A percentile compares a stretch with the other conserved stretches of the same genome.
These are phyloP conservation scores for Cystofilobasidium bisporidii DNA, from an alignment of 768 basidiomycete species.

Conservation along the genomic window DNA sequence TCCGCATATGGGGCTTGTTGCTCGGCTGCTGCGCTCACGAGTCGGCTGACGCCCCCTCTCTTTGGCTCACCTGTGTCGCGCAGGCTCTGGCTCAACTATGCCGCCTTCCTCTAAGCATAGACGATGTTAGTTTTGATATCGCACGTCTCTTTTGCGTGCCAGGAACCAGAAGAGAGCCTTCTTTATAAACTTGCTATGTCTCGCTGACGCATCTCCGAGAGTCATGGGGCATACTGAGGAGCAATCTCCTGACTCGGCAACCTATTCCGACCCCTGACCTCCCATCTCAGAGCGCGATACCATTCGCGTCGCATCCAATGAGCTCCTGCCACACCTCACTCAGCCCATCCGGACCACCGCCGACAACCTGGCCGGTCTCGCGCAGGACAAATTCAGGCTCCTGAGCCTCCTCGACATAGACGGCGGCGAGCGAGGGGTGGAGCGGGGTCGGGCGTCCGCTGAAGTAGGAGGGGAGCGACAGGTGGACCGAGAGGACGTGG, in stretches of 20 bases:
- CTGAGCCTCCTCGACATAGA: not conserved
- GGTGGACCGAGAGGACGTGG: slow-evolving; percentile 14
- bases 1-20: too few species aligned
- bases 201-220: too few species aligned
- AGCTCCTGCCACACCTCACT: slow-evolving; percentile 2
- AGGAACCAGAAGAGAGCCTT: too few species aligned
- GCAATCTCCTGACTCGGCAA: too few species aligned
- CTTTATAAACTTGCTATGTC: too few species aligned
- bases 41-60: not conserved
- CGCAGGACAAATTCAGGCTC: slow-evolving; percentile 11
- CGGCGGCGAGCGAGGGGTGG: slow-evolving; percentile 11
- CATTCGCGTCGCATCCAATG: slow-evolving; percentile 10
- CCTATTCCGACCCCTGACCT: too few species aligned
- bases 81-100: slow-evolving; percentile 11
- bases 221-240: too few species aligned
- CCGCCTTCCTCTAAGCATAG: not conserved
- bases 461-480: not conserved
- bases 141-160: too few species aligned
- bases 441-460: not conserved
- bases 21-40: not conserved
- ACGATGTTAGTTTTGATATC: too few species aligned
- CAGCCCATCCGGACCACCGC: slow-evolving; percentile 6
- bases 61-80: not conserved
- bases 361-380: slow-evolving; percentile 15
- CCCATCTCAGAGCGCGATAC: not conserved